Conservation (phyloP, 352 stramenopile species). For the Pythium biforme region DNA sequence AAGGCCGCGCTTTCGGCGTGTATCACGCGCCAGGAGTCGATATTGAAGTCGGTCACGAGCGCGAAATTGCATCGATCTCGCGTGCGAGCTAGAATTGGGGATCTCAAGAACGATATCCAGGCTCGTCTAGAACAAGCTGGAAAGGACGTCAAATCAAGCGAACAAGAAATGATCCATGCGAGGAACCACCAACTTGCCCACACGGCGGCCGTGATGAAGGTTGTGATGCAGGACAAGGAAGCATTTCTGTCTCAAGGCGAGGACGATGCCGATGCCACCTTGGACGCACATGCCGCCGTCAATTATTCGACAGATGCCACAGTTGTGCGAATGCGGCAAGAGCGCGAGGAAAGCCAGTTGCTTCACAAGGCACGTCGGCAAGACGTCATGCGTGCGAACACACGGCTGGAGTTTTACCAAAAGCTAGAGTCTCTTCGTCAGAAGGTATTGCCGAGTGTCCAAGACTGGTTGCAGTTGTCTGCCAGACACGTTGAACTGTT, state of each 20-base stretch:
- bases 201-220: slow-evolving; percentile 9
- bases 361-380: slow-evolving; percentile 13
- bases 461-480: slow-evolving; percentile 30
- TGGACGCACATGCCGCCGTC: slow-evolving; percentile 16
- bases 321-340: slow-evolving; percentile 14
- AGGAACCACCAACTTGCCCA: slow-evolving; percentile 5
- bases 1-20: slow-evolving; percentile 39
- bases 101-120: slow-evolving; percentile 22
- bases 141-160: slow-evolving; percentile 17
- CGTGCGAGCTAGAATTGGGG: slow-evolving; percentile 27
- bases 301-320: slow-evolving; percentile 10
- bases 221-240: slow-evolving; percentile 5
- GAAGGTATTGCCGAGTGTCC: slow-evolving; percentile 19
- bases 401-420: slow-evolving; percentile 25
- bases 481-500: slow-evolving; percentile 17
- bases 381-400: slow-evolving; percentile 26
- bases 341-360: slow-evolving; percentile 14
- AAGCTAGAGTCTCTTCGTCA: slow-evolving; percentile 24
- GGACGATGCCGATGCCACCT: slow-evolving; percentile 13
- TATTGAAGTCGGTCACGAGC: slow-evolving; percentile 16
- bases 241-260: slow-evolving; percentile 11
- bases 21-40: slow-evolving; percentile 40
- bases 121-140: slow-evolving; percentile 26
- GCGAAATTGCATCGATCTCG: slow-evolving; percentile 22
- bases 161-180: slow-evolving; percentile 25